Base-by-base conservation (phyloP, 2,329 filamentous ascomycete species). In the Cladophialophora carrionii region DNA sequence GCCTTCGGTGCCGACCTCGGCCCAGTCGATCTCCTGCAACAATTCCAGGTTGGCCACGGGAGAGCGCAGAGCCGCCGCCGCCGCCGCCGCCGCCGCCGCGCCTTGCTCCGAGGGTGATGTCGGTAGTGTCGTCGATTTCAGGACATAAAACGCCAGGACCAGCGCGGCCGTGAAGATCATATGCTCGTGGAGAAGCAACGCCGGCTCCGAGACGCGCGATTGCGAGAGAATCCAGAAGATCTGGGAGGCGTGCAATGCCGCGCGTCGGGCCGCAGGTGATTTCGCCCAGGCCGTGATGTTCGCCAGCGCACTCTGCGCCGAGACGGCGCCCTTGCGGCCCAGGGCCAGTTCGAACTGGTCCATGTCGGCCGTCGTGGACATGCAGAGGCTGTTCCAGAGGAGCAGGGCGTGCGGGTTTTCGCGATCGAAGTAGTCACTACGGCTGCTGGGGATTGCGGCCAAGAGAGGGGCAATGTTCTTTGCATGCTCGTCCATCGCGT, bases 171-270 rank as follows among this genome's bases (percentile, higher is more conserved):
- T 63, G 17, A 41, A 58, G 14, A 63, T 31, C 32, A 63, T 32
- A 4, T 20, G 22, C 34, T 59, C 61, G 20, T 26, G 46, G 17
- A 63, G 9, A 26, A 63, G 37, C 5, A 41, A 22, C 10, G 26
- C 46, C 31, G 81, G 79, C 53, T 84, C 82, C 0, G 80, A 82
- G 1, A 82, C 80, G 68, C 82, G 80, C 49, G 82, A 78, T 61
- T 83, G 81, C 17, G 77, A 78, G 67, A 84, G 79, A 7, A 80
- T 71, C 64, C 80, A 81, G 72, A 80, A 84, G 5, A 82, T 82
- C 48, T 84, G 82, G 0, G 81, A 80, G 3, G 82, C 81, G 65
- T 84, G 82, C 0, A 84, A 71, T 37, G 81, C 81, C 0, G 82
- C 79, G 29, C 82, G 73, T 56, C 82, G 73, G 22, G 82, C 81